Base-by-base conservation (phyloP, 73 alveolate genomes). In the Blepharisma japonicum region DNA sequence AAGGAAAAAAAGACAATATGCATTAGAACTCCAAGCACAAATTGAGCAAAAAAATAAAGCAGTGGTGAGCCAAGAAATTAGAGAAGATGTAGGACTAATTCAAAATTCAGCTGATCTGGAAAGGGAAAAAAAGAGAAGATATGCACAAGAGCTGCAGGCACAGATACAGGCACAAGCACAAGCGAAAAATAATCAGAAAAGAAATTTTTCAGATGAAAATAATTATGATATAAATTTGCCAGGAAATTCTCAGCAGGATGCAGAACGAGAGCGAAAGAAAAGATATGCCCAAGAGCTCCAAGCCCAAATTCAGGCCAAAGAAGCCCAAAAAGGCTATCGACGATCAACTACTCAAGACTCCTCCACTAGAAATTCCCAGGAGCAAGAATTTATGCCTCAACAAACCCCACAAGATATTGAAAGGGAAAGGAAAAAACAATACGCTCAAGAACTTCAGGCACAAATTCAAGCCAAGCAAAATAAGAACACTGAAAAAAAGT, bases 11-110 rank as follows among this genome's bases (percentile, higher is more conserved):
- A n/a, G 14, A n/a, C 14, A 25, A 61, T 61, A 61, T 25, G 74
- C 74, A 20, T 9, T n/a, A 61, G 74, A 61, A 20, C 74, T 61
- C 0, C 49, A 61, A 61, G 74, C 74, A 61, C 74, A 61, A 25
- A 61, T 61, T 18, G 23, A 61, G 6, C 74, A 61, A 61, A 61
- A 61, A 61, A 61, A 61, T 8, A 32, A 32, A 32, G 42, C 42
- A 1, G 42, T 32, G 42, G 42, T 32, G 42, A 32, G 42, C 42
- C 74, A 61, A 25, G 74, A 61, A 20, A 14, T 8, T 2, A 61
- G 23, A 2, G 74, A 61, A 61, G 74, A 61, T 9, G 14, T 20
- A 2, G 14, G 14, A 2, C 49, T 1, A 2, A 2, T 61, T 61
- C 66, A 11, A 11, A n/a, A 25, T 2, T 3, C 50, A 61, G 47